Conservation (phyloP, 2,329 filamentous ascomycete genomes). For the Leptographium lundbergii region DNA sequence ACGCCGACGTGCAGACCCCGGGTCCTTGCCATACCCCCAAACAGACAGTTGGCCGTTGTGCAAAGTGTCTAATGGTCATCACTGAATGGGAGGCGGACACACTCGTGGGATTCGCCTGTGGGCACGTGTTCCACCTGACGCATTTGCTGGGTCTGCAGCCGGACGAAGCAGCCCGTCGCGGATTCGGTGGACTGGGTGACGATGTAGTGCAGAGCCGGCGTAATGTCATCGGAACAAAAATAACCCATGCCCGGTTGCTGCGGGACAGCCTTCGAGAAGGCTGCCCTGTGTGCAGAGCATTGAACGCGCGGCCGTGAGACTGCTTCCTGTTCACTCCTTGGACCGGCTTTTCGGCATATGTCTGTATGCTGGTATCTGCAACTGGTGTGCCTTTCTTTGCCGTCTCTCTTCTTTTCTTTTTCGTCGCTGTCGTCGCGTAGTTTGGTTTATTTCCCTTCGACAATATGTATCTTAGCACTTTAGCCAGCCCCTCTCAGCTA, state of each 20-base stretch:
- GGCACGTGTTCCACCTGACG: constrained; percentile 67
- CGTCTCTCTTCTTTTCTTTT: too few relatives aligned
- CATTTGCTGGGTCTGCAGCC: constrained; percentile 50
- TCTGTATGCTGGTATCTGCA: not conserved
- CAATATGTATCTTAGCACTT: not conserved
- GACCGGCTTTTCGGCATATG: too few relatives aligned
- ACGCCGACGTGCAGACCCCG: constrained; percentile 20
- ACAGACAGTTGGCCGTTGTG: constrained; percentile 36
- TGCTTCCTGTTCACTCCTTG: not conserved
- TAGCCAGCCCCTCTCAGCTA: not conserved
- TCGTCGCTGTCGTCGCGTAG: too few relatives aligned
- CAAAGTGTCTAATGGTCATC: constrained; percentile 43
- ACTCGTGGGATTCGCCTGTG: constrained; percentile 68
- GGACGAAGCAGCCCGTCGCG: constrained; percentile 30
- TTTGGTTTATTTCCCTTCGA: not conserved
- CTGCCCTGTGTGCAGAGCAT: constrained; percentile 43
- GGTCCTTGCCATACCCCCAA: too few relatives aligned
- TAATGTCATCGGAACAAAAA: constrained; percentile 70
- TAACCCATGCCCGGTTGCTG: constrained; percentile 71
- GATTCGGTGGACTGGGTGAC: constrained; percentile 19
- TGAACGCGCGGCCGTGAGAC: not conserved
- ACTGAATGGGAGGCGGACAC: constrained; percentile 54
- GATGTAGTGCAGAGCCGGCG: constrained; percentile 31
- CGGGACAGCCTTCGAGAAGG: constrained; percentile 55
- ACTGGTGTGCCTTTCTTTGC: not conserved